phyloP scores from a whole-genome alignment of 2,329 filamentous ascomycete species.

The Thielaviopsis ethacetica region DNA sequence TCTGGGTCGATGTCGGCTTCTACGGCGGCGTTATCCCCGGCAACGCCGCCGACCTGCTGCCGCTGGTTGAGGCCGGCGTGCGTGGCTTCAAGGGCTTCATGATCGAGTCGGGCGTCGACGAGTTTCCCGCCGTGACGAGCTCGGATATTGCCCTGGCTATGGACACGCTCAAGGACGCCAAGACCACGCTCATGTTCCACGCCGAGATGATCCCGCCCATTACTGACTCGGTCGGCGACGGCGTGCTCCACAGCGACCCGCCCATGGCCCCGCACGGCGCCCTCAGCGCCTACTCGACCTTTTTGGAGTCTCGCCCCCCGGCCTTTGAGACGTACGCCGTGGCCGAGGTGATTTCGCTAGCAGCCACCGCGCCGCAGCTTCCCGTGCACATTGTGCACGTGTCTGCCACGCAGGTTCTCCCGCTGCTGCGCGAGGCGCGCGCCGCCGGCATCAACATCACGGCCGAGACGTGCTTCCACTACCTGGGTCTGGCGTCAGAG shows the following conservation, averaged over 20 bases:
- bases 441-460: slow-evolving; percentile 66
- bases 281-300: slow-evolving; percentile 68
- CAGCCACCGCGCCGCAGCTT: slow-evolving; percentile 62
- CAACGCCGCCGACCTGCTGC: slow-evolving; percentile 63
- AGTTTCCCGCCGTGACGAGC: slow-evolving; percentile 82
- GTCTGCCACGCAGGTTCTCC: slow-evolving; percentile 76
- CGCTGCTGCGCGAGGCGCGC: slow-evolving; percentile 59
- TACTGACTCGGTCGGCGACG: slow-evolving; percentile 61
- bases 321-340: slow-evolving; percentile 85
- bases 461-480: slow-evolving; percentile 92
- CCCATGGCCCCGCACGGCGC: slow-evolving; percentile 56
- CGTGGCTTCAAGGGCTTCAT: slow-evolving; percentile 95
- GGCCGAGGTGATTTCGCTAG: slow-evolving; percentile 67
- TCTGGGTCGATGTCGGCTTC: slow-evolving; percentile 98
- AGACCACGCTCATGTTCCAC: slow-evolving; percentile 96
- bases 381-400: slow-evolving; percentile 89
- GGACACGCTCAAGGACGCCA: slow-evolving; percentile 57
- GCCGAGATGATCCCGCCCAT: slow-evolving; percentile 95
- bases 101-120: slow-evolving; percentile 91
- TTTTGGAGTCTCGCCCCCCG: slow-evolving; percentile 77
- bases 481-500: slow-evolving; percentile 71
- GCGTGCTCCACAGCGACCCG: slow-evolving; percentile 51
- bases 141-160: slow-evolving; percentile 68
- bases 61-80: slow-evolving; percentile 70
- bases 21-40: slow-evolving; percentile 91